Base-by-base conservation (phyloP, 345 rosid species). In the Aquilaria yunnanensis region DNA sequence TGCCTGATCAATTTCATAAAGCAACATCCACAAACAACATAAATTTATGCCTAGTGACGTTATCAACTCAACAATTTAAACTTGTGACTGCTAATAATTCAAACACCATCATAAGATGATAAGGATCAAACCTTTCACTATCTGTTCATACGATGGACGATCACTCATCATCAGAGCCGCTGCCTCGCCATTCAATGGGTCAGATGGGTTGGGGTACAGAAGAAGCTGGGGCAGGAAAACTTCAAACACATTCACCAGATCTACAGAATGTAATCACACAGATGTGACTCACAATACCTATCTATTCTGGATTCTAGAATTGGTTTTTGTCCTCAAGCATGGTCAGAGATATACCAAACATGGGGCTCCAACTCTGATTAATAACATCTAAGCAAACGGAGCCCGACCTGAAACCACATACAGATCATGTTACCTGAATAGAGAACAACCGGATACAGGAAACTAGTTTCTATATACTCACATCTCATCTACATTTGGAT, bases 401-500 rank as follows among this genome's bases (percentile, higher is more conserved):
- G 60, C 96, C 96, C 1, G 96, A 91, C 83, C 97, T 91, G 91
- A 71, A 80, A 47, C 23, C 56, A 49, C 29, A n/a, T 23, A 23
- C 7, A 37, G 43, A 37, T 37, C 5, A 37, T 37, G 8, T 37
- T 9, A 37, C 43, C 43, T 37, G 8, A 5, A 37, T 37, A 37
- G 8, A 5, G 7, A 37, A 37, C 3, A 37, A 37, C 43, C 43
- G 8, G 43, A 37, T 5, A 37, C 43, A 37, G 43, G 37, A 66
- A 67, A 46, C 29, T 34, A 30, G 49, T n/a, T 52, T 46, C 32
- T 12, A 65, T 10, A 33, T 62, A 74, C 96, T 88, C 74, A 88
- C 96, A 86, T 81, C 78, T 91, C 97, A 80, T 91, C 97, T 33
- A 91, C 94, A 71, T 91, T 91, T 1, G 97, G 97, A 70, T 91